phyloP scores from a whole-genome alignment of 1,284 basidiomycete species.

The Malassezia furfur region DNA sequence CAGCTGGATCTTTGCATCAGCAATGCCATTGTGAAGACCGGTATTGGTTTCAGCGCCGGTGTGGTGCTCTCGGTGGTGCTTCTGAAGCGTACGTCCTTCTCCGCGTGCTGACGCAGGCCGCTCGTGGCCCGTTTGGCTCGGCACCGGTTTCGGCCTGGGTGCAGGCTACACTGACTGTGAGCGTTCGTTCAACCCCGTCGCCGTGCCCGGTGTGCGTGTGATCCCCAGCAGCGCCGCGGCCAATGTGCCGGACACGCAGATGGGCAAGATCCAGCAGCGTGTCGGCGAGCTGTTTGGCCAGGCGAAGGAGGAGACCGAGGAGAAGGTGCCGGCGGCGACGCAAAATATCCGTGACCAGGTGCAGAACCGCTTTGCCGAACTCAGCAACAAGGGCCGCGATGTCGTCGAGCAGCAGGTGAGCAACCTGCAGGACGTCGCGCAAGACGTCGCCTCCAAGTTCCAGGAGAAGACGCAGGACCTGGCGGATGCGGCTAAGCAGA shows the following conservation, averaged over 20 bases:
- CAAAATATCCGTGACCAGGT: not conserved
- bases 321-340: not conserved
- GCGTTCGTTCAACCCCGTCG: conserved; percentile 85
- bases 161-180: conserved; percentile 91
- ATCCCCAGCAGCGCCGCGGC: conserved; percentile 50
- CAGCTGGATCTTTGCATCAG: conserved; percentile 48
- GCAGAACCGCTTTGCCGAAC: conserved; percentile 16
- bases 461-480: conserved; percentile 11
- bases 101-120: conserved; percentile 58
- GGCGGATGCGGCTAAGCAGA: not conserved
- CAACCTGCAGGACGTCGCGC: conserved; percentile 8
- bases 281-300: conserved; percentile 38
- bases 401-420: conserved; percentile 7
- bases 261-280: conserved; percentile 37
- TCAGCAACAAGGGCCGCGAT: conserved; percentile 11
- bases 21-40: conserved; percentile 58
- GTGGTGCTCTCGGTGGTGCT: conserved; percentile 87
- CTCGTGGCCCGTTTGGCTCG: conserved; percentile 86
- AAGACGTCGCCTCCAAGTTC: conserved; percentile 9
- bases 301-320: conserved; percentile 20
- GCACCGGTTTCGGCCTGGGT: conserved; percentile 73
- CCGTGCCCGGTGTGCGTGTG: conserved; percentile 79
- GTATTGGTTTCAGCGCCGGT: conserved; percentile 86
- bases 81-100: conserved; percentile 70
- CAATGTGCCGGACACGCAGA: conserved; percentile 25